Evolutionary conservation across 2,329 filamentous ascomycete species (phyloP), one percentile per base, ranked within the genome.

Genomic region (Colletotrichum somersetense): DNA sequence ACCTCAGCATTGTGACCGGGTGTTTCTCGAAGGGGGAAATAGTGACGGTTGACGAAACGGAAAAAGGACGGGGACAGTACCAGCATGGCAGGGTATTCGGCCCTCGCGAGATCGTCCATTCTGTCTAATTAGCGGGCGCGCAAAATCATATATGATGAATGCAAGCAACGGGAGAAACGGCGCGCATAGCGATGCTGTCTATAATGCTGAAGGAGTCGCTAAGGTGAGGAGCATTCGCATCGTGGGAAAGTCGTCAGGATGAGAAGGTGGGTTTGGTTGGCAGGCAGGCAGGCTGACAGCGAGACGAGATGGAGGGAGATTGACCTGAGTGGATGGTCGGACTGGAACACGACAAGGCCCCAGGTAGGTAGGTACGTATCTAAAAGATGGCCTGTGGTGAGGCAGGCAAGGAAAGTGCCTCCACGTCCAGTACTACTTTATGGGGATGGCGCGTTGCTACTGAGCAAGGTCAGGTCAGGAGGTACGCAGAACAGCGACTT

Each of bases 31-130:
- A 46, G 30, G 61, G 40, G 65, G 30, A 33, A 42, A 67, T 42
- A 62, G 44, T 62, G 63, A 62, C 56, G 63, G 67, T 42, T 26
- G 50, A 42, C 33, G 30, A 26, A 57, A 48, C 33, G 48, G 40
- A 52, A 26, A 44, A 38, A 35, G n/a, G 56, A 66, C 40, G 63
- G 30, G 30, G 20, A 62, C 57, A 72, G 87, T 88, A 98, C 96
- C 91, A 97, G 91, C 89, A 98, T 92, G 77, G 91, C 92, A 82
- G 96, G 95, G 87, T 98, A 98, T 84, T 98, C 96, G 83, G 93
- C 88, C 84, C 95, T 91, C 81, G 93, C 91, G 79, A 96, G 89
- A 79, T 92, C 91, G 73, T 93, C 92, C 91, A 94, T 94, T 78
- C 78, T 82, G 77, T 74, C 70, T 64, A 70, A 71, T 67, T 66